Percentiles rank a stretch among this genome's conserved stretches.
Evolutionary conservation across 225 moss, liverwort and hornwort species (phyloP).

Genomic region (Physcomitrium patens): DNA sequence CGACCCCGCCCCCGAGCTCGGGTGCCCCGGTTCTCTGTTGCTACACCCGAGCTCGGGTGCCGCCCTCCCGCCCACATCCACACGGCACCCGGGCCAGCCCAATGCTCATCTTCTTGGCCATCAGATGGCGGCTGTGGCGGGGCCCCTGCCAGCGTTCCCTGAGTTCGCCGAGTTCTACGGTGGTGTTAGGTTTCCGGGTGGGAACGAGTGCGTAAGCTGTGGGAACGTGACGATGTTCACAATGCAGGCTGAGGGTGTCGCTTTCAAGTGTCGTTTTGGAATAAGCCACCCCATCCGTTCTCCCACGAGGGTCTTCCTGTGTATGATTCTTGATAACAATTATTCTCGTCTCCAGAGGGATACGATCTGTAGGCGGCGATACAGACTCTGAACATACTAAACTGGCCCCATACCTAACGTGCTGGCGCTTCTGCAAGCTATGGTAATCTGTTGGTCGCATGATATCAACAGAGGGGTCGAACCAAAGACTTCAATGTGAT

Average conservation of each 20-base stretch:
- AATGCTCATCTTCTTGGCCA: not conserved
- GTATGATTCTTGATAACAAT: no score
- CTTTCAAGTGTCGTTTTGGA: not conserved
- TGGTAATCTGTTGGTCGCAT: no score
- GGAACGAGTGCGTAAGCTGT: not conserved
- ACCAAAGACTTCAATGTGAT: no score
- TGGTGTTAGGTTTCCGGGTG: not conserved
- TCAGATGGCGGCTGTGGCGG: not conserved
- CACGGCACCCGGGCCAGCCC: not conserved
- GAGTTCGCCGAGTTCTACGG: not conserved
- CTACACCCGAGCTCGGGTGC: slow-evolving; percentile 12
- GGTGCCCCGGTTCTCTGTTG: not conserved
- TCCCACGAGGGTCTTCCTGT: not conserved
- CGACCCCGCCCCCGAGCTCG: slow-evolving; percentile 6
- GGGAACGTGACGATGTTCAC: not conserved
- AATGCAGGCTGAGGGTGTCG: not conserved
- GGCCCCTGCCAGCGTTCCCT: not conserved
- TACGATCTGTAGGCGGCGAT: no score
- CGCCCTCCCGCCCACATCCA: no score
- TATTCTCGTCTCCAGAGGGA: no score
- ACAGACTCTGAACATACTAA: no score
- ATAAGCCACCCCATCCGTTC: no score
- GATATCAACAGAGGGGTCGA: no score
- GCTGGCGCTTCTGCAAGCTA: no score
- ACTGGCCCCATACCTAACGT: no score